These are phyloP conservation scores for Aspergillus niger DNA, from an alignment of 2,329 filamentous ascomycete species.

Conservation along the genomic window DNA sequence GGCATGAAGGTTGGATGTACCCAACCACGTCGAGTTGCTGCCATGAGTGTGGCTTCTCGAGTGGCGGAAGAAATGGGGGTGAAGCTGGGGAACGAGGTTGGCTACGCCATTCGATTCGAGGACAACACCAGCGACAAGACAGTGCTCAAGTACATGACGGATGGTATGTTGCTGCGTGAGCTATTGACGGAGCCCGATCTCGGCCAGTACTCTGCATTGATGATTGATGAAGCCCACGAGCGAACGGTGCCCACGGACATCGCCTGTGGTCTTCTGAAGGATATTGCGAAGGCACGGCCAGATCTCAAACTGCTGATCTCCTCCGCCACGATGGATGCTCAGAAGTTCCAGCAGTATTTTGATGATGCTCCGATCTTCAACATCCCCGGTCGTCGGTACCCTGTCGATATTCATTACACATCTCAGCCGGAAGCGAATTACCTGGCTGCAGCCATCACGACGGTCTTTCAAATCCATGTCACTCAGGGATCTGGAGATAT, in stretches of 20 bases:
- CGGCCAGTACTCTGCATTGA: conserved; percentile 78
- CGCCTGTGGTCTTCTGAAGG: conserved; percentile 81
- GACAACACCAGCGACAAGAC: conserved; percentile 91
- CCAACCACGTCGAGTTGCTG: conserved; percentile 90
- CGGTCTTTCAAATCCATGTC: conserved; percentile 92
- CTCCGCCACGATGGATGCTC: conserved; percentile 90
- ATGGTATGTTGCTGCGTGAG: conserved; percentile 89
- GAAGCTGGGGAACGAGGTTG: conserved; percentile 87
- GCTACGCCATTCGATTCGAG: conserved; percentile 94
- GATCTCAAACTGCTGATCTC: conserved; percentile 91
- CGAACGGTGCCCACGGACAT: conserved; percentile 90
- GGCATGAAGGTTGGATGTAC: conserved; percentile 89
- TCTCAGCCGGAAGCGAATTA: conserved; percentile 93
- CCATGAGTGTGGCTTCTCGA: conserved; percentile 95
- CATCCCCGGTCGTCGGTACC: conserved; percentile 84
- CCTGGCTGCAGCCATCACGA: conserved; percentile 85
- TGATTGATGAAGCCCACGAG: conserved; percentile 98
- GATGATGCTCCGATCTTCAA: conserved; percentile 93
- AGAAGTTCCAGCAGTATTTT: conserved; percentile 90
- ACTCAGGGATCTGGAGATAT: conserved; percentile 85
- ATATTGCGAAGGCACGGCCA: conserved; percentile 77
- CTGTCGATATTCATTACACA: conserved; percentile 89
- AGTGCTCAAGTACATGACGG: conserved; percentile 92
- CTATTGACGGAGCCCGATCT: conserved; percentile 87
- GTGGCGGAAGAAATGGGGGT: conserved; percentile 93